phyloP scores from a whole-genome alignment of 148 eudicot genomes.

The Cornus suecica region DNA sequence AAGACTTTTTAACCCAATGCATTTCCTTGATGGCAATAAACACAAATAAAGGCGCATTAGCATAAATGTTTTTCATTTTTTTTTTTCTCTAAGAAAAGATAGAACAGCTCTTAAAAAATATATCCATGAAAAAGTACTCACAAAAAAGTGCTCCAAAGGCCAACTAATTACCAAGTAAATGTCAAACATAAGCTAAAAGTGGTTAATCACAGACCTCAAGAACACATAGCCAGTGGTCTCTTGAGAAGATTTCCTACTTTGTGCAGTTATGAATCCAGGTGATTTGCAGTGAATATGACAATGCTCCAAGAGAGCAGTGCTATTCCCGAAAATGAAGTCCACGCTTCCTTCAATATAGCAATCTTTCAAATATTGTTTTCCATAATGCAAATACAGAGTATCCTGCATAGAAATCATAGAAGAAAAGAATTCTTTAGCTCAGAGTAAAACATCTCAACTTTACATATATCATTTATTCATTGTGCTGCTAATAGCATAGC shows the following conservation, averaged over 20 bases:
- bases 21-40: neutral
- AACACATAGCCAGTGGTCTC: constrained; percentile 95
- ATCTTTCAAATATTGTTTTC: constrained; percentile 85
- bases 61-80: neutral
- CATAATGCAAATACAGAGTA: constrained; percentile 88
- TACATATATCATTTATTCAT: neutral
- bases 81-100: neutral
- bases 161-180: neutral
- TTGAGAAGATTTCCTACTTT: constrained; percentile 92
- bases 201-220: constrained; percentile 53
- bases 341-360: constrained; percentile 98
- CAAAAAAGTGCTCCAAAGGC: neutral
- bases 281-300: constrained; percentile 98
- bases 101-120: neutral
- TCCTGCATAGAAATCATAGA: constrained; percentile 40
- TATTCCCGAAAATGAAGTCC: constrained; percentile 94
- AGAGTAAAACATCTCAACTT: neutral
- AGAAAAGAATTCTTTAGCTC: neutral
- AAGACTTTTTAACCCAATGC: neutral
- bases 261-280: constrained; percentile 88
- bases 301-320: constrained; percentile 95
- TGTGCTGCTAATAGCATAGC: neutral
- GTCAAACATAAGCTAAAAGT: neutral
- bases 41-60: neutral
- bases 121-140: neutral